phyloP scores from a whole-genome alignment of 768 basidiomycete species.

The Melanogaster broomeanus region DNA sequence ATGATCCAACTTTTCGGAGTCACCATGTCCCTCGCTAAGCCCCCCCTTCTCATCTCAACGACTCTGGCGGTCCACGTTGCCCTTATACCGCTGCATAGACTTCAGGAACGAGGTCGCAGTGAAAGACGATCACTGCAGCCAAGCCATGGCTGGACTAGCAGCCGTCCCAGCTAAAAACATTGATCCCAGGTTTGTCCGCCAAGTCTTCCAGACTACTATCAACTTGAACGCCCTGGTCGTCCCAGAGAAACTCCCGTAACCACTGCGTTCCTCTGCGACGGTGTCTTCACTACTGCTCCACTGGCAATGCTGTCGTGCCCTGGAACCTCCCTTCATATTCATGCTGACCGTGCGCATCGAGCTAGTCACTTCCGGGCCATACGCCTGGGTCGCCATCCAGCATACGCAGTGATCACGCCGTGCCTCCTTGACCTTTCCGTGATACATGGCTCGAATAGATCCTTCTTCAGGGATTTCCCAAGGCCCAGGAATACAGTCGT shows the following conservation, averaged over 20 bases:
- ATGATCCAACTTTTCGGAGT: neutral
- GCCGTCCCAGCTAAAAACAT: too few species aligned
- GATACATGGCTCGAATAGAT: too few species aligned
- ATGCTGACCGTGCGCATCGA: conserved; percentile 21
- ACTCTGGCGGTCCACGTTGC: conserved; percentile 42
- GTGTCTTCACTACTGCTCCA: conserved; percentile 24
- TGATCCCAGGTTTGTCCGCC: too few species aligned
- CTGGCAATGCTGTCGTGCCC: conserved; percentile 22
- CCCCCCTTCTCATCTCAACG: conserved; percentile 44
- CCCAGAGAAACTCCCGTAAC: too few species aligned
- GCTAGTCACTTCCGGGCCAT: conserved; percentile 32
- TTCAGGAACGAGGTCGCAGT: too few species aligned
- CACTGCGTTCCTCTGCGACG: conserved; percentile 19
- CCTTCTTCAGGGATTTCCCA: too few species aligned
- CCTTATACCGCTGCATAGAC: too few species aligned
- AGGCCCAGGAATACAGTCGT: neutral
- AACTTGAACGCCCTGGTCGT: too few species aligned
- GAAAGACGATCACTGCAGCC: too few species aligned
- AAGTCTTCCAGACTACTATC: too few species aligned
- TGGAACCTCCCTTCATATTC: conserved; percentile 32
- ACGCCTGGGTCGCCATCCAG: conserved; percentile 27
- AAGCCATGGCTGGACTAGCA: too few species aligned
- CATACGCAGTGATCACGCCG: conserved; percentile 2
- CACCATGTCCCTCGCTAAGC: conserved; percentile 36
- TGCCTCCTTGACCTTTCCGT: too few species aligned